Conservation (phyloP, 495 filamentous ascomycete genomes). For the Neurospora sp. region DNA sequence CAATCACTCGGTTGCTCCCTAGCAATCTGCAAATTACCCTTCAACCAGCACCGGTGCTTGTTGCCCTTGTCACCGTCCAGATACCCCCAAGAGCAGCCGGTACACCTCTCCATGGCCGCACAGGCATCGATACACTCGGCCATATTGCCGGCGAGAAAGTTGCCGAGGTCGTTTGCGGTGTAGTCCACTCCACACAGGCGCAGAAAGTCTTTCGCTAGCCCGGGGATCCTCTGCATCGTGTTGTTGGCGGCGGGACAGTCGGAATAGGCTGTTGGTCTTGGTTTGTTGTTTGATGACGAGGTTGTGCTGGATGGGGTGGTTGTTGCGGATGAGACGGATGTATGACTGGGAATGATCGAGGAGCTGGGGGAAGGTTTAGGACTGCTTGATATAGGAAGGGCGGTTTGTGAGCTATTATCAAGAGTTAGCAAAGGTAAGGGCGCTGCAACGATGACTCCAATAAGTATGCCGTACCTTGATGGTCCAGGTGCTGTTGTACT, state of each 20-base stretch:
- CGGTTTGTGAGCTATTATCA: slow-evolving; percentile 3
- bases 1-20: slow-evolving; percentile 26
- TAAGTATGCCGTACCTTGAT: slow-evolving; percentile 14
- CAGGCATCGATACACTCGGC: slow-evolving; percentile 37
- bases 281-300: not conserved
- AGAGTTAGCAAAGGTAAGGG: not conserved
- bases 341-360: not conserved
- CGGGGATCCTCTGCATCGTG: slow-evolving; percentile 31
- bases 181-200: slow-evolving; percentile 38
- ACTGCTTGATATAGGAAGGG: not conserved
- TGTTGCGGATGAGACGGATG: not conserved
- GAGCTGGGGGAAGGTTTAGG: not conserved
- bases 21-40: slow-evolving; percentile 24
- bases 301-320: not conserved
- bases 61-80: slow-evolving; percentile 26
- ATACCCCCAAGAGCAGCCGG: slow-evolving; percentile 33
- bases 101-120: slow-evolving; percentile 29
- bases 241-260: slow-evolving; percentile 35
- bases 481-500: not conserved
- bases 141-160: slow-evolving; percentile 28
- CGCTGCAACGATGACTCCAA: not conserved
- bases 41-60: slow-evolving; percentile 34
- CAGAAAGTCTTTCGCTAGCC: slow-evolving; percentile 30
- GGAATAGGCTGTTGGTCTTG: slow-evolving; percentile 13
- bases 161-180: slow-evolving; percentile 27